A percentile compares a stretch with the other conserved stretches of the same genome.
Conservation (phyloP, 768 basidiomycete genomes). For the Mycena metata region DNA sequence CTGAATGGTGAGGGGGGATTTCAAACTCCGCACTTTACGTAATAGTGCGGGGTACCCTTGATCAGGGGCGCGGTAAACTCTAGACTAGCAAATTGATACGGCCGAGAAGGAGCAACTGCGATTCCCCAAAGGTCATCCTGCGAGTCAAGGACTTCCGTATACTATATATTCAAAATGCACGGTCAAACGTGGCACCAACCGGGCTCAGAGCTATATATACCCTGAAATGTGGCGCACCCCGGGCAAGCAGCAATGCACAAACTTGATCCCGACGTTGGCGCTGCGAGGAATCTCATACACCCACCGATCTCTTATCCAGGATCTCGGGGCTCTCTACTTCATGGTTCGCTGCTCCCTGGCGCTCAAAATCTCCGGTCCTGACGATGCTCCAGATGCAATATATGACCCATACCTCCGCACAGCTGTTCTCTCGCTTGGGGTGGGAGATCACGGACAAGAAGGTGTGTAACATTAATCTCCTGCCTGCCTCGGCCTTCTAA, state of each 20-base stretch:
- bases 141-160: neutral
- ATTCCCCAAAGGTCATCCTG: neutral
- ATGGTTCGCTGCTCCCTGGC: neutral
- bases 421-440: neutral
- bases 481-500: neutral
- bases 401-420: neutral
- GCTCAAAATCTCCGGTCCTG: neutral
- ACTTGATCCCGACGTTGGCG: neutral
- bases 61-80: too few relatives aligned
- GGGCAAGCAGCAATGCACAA: neutral
- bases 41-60: too few relatives aligned
- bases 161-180: neutral
- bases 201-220: neutral
- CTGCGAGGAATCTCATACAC: constrained; percentile 3
- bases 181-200: neutral
- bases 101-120: neutral
- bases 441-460: neutral
- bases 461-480: neutral
- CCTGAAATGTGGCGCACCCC: neutral
- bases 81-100: too few relatives aligned
- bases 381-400: neutral
- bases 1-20: too few relatives aligned
- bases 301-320: neutral
- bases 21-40: too few relatives aligned
- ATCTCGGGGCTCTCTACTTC: neutral